Evolutionary conservation across 202 grass and related monocot genomes (phyloP), one percentile per base, ranked within the genome.

Genomic region (Zizania palustris): DNA sequence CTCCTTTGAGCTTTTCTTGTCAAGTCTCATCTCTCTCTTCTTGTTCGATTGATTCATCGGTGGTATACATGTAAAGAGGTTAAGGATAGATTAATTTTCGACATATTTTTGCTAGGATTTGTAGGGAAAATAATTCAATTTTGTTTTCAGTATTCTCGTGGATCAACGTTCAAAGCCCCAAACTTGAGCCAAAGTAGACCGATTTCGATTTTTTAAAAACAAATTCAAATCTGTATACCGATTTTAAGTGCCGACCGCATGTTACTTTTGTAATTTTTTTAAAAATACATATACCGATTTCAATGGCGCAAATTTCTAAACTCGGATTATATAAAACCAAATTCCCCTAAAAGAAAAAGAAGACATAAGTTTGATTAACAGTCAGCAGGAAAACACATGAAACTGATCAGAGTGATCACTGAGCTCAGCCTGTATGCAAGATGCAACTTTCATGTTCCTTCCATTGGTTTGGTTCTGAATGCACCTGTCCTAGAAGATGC

Each of bases 391-490:
- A 56, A n/a, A 37, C 20, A 77, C 6, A 5, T 35, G 59, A 43
- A 22, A 13, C 0, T 1, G 65, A 42, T 35, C 15, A 19, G 39
- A 19, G 39, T 2, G 65, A 43, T 21, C 9, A 37, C 9, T 12
- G 20, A 48, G 44, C 7, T 77, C 28, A 28, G 28, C 28, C 2
- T 28, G 65, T 36, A 22, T 70, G 7, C 45, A 71, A 72, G 20
- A 22, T 70, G 7, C 45, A 71, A 72, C 5, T 39, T 57, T 71
- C 74, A 5, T 28, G 66, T 56, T 62, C n/a, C 15, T 68, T 48
- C 28, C 59, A 57, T 73, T 46, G 18, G 82, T 63, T 49, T 57
- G 12, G 46, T 6, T 22, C 22, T 57, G 10, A 8, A 43, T 58
- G 11, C 61, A 45, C 48, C 41, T 67, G 28, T 48, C 19, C 39